Conservation (phyloP, 2,329 filamentous ascomycete genomes). For the Arthroderma uncinatum region DNA sequence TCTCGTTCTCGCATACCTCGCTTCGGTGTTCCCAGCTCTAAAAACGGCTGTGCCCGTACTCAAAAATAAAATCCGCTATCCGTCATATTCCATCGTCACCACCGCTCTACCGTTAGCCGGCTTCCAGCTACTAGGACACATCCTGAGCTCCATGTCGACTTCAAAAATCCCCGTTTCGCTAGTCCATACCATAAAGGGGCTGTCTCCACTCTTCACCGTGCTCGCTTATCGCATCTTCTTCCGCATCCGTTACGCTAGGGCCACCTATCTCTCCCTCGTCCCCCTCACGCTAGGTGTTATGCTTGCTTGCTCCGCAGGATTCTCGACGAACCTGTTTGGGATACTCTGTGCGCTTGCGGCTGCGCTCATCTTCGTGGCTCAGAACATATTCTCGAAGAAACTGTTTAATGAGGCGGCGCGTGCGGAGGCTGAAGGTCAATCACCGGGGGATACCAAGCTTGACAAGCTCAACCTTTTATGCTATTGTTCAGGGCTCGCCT, state of each 20-base stretch:
- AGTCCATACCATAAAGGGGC: slow-evolving; percentile 95
- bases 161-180: slow-evolving; percentile 91
- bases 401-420: slow-evolving; percentile 90
- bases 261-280: slow-evolving; percentile 82
- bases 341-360: slow-evolving; percentile 78
- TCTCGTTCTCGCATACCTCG: slow-evolving; percentile 64
- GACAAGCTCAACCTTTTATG: slow-evolving; percentile 95
- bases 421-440: slow-evolving; percentile 62
- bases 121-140: slow-evolving; percentile 88
- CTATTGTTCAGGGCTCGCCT: slow-evolving; percentile 91
- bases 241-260: slow-evolving; percentile 71
- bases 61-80: slow-evolving; percentile 69
- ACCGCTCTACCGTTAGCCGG: slow-evolving; percentile 83
- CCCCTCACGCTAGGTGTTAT: slow-evolving; percentile 90
- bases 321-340: slow-evolving; percentile 80
- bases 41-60: slow-evolving; percentile 65
- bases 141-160: slow-evolving; percentile 86
- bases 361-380: slow-evolving; percentile 90
- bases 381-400: slow-evolving; percentile 97
- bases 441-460: slow-evolving; percentile 59
- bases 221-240: slow-evolving; percentile 83
- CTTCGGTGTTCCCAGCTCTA: slow-evolving; percentile 59
- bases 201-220: slow-evolving; percentile 92
- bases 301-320: slow-evolving; percentile 86
- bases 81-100: slow-evolving; percentile 67